Base-by-base conservation (phyloP, 1,139 yeast species). In the Diutina rugosa region DNA sequence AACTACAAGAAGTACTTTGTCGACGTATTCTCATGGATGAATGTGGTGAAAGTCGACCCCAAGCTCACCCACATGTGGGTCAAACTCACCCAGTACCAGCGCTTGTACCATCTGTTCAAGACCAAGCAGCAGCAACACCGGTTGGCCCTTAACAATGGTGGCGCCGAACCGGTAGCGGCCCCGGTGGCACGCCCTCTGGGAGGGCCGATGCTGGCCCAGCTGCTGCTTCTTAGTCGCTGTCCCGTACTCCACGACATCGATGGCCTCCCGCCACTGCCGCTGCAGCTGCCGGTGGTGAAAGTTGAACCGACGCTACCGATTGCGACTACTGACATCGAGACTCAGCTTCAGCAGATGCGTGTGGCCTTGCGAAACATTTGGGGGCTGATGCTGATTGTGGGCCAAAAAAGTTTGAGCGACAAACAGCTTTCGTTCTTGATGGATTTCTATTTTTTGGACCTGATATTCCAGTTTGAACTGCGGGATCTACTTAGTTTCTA, bases 51-150 rank as follows among this genome's bases (percentile, higher is more conserved):
- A 55, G 57, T 76, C 41, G 80, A 76, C 60, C 78, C 78, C 0
- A 74, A 73, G 54, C 64, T 76, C 44, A 72, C 78, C 6, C 65
- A 70, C 3, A 64, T 76, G 55, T 76, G 80, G 80, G 68, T 63
- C 58, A 72, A 71, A 57, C 74, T 76, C 56, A 71, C 74, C 46
- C 71, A 68, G 56, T 64, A 76, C 59, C 80, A 76, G 61, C 73
- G 73, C 57, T 65, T 73, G 16, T 76, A 76, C 62, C 75, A 72
- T 58, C 60, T 68, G 57, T 75, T 72, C 63, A 74, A 74, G 57
- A 66, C 68, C 63, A 68, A 66, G 56, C 59, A 64, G 56, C 57
- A 64, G 41, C 61, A 57, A 7, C 10, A 30, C 21, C 53, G 9
- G 26, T 21, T 21, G 26, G 26, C 26, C 26, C 26, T 21, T 21